Base-by-base conservation (phyloP, 2,329 filamentous ascomycete genomes). In the Ceratocystis colombiana region DNA sequence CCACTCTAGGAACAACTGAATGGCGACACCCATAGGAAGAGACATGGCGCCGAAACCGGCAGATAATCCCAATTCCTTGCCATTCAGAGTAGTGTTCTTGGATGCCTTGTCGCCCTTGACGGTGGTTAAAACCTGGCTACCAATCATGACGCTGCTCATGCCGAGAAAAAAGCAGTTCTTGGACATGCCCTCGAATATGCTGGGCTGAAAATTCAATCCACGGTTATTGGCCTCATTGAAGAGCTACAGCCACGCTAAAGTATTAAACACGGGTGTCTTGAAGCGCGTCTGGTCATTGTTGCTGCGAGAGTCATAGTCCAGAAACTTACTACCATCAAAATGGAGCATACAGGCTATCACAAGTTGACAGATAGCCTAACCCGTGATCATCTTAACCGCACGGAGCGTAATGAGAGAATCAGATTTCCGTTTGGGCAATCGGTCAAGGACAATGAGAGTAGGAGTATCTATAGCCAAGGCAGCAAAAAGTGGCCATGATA, bases 201-300 rank as follows among this genome's bases (percentile, higher is more conserved):
- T 96, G 77, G 94, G 86, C 66, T 84, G 84, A 76, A 95, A 96
- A 75, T 96, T 91, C 17, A 96, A 82, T 15, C 89, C 87, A 66
- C 88, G 87, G 77, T 90, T 93, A 78, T 92, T 92, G 76, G 89
- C 82, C 71, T 88, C 82, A 74, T 92, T 93, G 79, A 94, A 92
- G 68, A 88, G 86, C 71, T 88, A 85, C 79, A 88, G 84, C 84
- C 85, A 88, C 1, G 88, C 85, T 70, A 86, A 88, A 0, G 82
- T 84, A 74, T 88, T 88, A 76, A 88, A 88, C 61, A 88, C 81
- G 67, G 87, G 77, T 0, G 84, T 86, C 69, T 83, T 77, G 44
- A 85, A 75, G 65, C 73, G 76, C 22, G 79, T 74, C 25, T 75
- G 73, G 55, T 76, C 74, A 62, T 79, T 70, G 22, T 72, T 69